These are phyloP conservation scores for Immersiella caudata DNA, from an alignment of 495 filamentous ascomycete species.

Conservation along the genomic window DNA sequence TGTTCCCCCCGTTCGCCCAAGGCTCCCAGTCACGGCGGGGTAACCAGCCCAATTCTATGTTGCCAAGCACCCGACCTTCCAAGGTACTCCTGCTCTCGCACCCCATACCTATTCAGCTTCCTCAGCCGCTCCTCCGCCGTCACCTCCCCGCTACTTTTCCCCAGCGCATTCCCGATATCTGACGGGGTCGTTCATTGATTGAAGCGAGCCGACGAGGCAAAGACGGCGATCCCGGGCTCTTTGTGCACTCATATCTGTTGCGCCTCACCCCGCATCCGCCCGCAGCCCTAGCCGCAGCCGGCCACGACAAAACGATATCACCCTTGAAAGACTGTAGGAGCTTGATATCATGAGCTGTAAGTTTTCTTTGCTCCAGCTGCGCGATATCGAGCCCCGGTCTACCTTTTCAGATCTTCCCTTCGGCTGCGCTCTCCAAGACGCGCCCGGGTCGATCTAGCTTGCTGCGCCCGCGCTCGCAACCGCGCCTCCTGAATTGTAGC, in stretches of 20 bases:
- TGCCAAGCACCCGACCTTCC: slow-evolving; percentile 27
- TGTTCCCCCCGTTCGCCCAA: not conserved
- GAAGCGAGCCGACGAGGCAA: not conserved
- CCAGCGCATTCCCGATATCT: not conserved
- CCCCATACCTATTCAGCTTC: slow-evolving; percentile 28
- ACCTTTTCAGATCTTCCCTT: slow-evolving; percentile 19
- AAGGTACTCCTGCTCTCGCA: slow-evolving; percentile 23
- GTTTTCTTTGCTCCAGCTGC: slow-evolving; percentile 32
- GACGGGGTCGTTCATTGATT: not conserved
- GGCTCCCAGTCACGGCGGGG: slow-evolving; percentile 7
- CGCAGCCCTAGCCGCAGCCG: slow-evolving; percentile 19
- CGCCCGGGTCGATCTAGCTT: slow-evolving; percentile 7
- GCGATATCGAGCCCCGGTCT: slow-evolving; percentile 31
- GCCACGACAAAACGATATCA: slow-evolving; percentile 12
- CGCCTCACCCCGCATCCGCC: slow-evolving; percentile 7
- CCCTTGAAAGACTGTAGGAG: slow-evolving; percentile 18
- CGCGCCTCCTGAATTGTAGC: slow-evolving; percentile 18
- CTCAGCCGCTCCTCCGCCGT: slow-evolving; percentile 19
- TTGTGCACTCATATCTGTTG: slow-evolving; percentile 1
- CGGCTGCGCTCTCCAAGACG: slow-evolving; percentile 1
- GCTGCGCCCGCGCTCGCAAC: not conserved
- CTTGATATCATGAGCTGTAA: slow-evolving; percentile 45
- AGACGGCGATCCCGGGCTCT: not conserved
- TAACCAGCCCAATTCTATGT: slow-evolving; percentile 32
- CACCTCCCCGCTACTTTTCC: not conserved